phyloP scores from a whole-genome alignment of 2,329 filamentous ascomycete species.

The Alternaria sp. region DNA sequence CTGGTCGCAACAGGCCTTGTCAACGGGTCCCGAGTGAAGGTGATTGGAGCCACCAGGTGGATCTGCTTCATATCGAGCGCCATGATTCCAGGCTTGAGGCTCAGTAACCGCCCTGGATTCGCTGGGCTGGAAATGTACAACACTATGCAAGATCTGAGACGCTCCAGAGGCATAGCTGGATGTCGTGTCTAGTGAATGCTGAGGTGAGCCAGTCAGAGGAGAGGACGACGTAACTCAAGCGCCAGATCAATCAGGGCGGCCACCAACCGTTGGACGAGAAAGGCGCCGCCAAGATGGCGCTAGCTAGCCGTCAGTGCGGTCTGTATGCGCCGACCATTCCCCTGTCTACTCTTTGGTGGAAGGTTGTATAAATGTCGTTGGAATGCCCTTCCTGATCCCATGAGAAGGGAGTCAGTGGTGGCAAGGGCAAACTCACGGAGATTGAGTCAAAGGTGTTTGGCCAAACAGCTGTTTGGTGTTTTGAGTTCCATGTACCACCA shows the following conservation, averaged over 20 bases:
- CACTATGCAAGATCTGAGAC: conserved; percentile 48
- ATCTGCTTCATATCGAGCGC: conserved; percentile 45
- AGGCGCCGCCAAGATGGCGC: conserved; percentile 17
- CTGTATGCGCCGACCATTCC: conserved; percentile 18
- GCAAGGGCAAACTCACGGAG: not conserved
- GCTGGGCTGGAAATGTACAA: conserved; percentile 46
- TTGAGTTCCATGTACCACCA: not conserved
- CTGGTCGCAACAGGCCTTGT: conserved; percentile 37
- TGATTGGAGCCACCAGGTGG: conserved; percentile 47
- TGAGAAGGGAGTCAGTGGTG: not conserved
- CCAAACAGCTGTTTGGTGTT: not conserved
- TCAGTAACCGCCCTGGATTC: conserved; percentile 51
- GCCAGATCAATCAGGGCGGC: conserved; percentile 30
- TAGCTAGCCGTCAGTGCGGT: conserved; percentile 16
- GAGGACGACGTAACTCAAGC: conserved; percentile 31
- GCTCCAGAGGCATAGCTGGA: conserved; percentile 42
- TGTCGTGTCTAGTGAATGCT: conserved; percentile 40
- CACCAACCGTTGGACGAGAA: conserved; percentile 32
- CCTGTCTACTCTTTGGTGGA: conserved; percentile 3
- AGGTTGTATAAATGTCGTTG: not conserved
- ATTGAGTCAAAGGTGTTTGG: not conserved
- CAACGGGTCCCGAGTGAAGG: conserved; percentile 25
- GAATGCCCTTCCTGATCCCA: not conserved
- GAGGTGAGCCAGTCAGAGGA: conserved; percentile 39
- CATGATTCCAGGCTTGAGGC: conserved; percentile 40